These are phyloP conservation scores for Colletotrichum sp. DNA, from an alignment of 2,329 filamentous ascomycete genomes.

Conservation along the genomic window DNA sequence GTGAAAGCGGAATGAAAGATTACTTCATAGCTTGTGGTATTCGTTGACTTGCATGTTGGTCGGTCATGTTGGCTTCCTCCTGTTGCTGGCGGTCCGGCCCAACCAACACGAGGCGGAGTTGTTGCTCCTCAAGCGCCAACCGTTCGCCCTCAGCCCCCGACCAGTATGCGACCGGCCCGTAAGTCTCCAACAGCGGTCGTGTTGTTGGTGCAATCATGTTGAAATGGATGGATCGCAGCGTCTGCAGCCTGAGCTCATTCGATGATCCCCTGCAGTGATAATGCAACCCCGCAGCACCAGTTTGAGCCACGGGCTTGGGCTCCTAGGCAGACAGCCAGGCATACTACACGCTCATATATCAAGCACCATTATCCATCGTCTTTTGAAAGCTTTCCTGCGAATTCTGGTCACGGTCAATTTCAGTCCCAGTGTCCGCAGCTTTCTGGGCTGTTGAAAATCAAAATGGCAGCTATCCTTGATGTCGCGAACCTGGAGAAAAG, in stretches of 20 bases:
- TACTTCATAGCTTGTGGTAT: neutral
- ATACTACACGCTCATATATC: neutral
- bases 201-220: neutral
- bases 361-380: accelerated
- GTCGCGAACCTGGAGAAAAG: neutral
- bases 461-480: neutral
- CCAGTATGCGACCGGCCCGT: neutral
- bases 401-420: accelerated
- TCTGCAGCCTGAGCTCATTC: neutral
- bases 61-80: neutral
- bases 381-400: neutral
- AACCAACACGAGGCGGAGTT: neutral
- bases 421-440: accelerated
- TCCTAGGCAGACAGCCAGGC: neutral
- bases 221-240: neutral
- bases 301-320: neutral
- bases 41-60: neutral
- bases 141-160: neutral
- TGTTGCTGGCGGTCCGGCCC: neutral
- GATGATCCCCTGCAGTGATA: neutral
- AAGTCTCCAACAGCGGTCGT: neutral
- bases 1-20: neutral
- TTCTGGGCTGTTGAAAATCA: neutral
- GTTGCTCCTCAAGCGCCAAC: neutral
- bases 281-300: neutral